Percentiles rank a stretch among this genome's conserved stretches.
These are phyloP conservation scores for Actinomortierella wolfii DNA, from an alignment of 371 early-diverging fungal species.

Conservation along the genomic window DNA sequence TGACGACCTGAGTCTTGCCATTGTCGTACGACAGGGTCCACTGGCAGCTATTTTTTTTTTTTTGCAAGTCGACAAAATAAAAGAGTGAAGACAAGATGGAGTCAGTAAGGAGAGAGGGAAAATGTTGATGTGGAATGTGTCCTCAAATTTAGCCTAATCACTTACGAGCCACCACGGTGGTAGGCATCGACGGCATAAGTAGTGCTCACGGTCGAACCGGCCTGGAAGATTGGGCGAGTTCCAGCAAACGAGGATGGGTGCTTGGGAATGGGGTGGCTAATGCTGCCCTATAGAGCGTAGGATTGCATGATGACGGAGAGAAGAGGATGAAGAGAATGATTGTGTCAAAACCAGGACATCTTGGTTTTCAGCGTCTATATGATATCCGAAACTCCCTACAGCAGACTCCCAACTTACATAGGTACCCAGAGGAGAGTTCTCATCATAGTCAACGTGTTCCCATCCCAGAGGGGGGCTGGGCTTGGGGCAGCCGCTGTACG, in stretches of 20 bases:
- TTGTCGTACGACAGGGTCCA: constrained; percentile 69
- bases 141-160: too few species aligned
- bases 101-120: too few species aligned
- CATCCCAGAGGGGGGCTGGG: constrained; percentile 16
- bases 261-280: constrained; percentile 38
- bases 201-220: constrained; percentile 30
- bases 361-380: too few species aligned
- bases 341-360: too few species aligned
- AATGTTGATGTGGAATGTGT: too few species aligned
- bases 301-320: not conserved
- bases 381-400: too few species aligned
- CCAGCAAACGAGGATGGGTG: constrained; percentile 34
- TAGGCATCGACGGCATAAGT: constrained; percentile 42
- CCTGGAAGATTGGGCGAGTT: constrained; percentile 33
- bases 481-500: constrained; percentile 39
- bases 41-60: constrained; percentile 52
- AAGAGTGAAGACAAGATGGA: too few species aligned
- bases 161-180: constrained; percentile 40
- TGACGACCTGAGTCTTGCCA: constrained; percentile 60
- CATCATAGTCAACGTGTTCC: constrained; percentile 39
- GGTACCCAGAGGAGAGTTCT: constrained; percentile 37
- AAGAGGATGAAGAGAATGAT: not conserved
- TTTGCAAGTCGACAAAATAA: too few species aligned
- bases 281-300: constrained; percentile 12
- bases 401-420: too few species aligned